Conservation (phyloP, 768 basidiomycete genomes). For the Dendrothele bispora region DNA sequence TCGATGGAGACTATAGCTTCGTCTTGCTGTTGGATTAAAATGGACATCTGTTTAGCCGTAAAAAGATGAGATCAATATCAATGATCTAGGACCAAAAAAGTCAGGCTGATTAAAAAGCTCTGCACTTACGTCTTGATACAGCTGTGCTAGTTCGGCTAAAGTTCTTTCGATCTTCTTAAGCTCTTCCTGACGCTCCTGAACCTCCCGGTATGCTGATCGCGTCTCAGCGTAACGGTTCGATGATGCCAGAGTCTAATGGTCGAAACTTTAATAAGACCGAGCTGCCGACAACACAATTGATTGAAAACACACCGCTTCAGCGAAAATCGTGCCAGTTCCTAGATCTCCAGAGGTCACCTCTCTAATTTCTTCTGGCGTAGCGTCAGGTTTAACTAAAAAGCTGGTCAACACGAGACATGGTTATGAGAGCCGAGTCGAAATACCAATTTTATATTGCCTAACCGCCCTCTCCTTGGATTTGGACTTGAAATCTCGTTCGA, state of each 20-base stretch:
- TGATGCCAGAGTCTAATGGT: slow-evolving; percentile 54
- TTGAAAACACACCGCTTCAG: neutral
- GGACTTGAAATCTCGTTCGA: slow-evolving; percentile 69
- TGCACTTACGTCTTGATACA: slow-evolving; percentile 91
- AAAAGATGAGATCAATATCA: too few species aligned
- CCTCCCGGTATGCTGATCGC: slow-evolving; percentile 80
- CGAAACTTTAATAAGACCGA: neutral
- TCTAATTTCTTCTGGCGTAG: slow-evolving; percentile 76
- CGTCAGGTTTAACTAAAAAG: slow-evolving; percentile 77
- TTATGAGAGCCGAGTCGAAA: slow-evolving; percentile 9
- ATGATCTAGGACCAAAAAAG: too few species aligned
- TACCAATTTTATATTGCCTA: slow-evolving; percentile 78
- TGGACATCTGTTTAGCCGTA: too few species aligned
- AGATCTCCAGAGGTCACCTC: slow-evolving; percentile 45
- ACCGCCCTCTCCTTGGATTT: slow-evolving; percentile 68
- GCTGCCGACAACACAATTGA: neutral
- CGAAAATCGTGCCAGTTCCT: neutral
- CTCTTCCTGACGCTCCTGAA: slow-evolving; percentile 86
- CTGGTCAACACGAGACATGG: neutral
- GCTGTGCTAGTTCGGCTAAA: slow-evolving; percentile 81
- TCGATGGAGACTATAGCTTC: too few species aligned
- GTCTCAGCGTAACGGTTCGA: slow-evolving; percentile 86
- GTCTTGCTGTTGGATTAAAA: too few species aligned
- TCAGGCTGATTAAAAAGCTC: too few species aligned
- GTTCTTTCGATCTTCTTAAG: slow-evolving; percentile 85